Conservation (phyloP, 192 early-diverging fungal species). For the Dispira parvispora region DNA sequence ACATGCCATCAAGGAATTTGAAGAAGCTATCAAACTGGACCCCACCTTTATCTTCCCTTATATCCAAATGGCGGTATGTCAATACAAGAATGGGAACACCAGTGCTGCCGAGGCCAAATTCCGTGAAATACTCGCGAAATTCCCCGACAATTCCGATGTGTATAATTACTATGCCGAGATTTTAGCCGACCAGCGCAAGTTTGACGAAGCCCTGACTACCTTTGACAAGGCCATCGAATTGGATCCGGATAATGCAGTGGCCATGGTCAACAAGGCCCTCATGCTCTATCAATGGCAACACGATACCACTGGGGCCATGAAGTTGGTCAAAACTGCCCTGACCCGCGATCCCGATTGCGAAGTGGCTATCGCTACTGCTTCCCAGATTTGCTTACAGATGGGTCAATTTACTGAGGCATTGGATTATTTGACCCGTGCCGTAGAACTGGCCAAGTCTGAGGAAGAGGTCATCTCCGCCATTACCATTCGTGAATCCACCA, state of each 20-base stretch:
- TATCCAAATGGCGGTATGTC: conserved; percentile 87
- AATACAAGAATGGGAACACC: conserved; percentile 78
- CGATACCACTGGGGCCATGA: conserved; percentile 57
- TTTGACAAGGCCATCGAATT: conserved; percentile 83
- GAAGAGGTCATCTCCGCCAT: conserved; percentile 77
- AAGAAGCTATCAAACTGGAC: conserved; percentile 60
- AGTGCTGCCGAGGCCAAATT: conserved; percentile 58
- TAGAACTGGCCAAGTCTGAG: conserved; percentile 72
- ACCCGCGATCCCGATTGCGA: conserved; percentile 93
- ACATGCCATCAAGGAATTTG: conserved; percentile 72
- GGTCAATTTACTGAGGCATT: conserved; percentile 77
- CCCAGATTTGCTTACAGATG: conserved; percentile 68
- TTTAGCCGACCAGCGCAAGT: conserved; percentile 66
- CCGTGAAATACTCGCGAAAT: conserved; percentile 57
- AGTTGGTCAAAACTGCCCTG: conserved; percentile 58
- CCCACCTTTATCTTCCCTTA: conserved; percentile 71
- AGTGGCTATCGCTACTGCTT: conserved; percentile 67
- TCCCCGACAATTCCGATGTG: conserved; percentile 67
- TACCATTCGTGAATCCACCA: conserved; percentile 44
- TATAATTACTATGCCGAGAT: conserved; percentile 98
- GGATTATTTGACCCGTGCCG: conserved; percentile 60
- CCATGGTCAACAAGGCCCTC: conserved; percentile 95
- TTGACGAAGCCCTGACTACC: conserved; percentile 60
- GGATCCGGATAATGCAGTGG: conserved; percentile 68
- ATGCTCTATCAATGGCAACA: conserved; percentile 59